Evolutionary conservation across 345 rosid species (phyloP), one percentile per base, ranked within the genome.

Genomic region (Microcos paniculata): DNA sequence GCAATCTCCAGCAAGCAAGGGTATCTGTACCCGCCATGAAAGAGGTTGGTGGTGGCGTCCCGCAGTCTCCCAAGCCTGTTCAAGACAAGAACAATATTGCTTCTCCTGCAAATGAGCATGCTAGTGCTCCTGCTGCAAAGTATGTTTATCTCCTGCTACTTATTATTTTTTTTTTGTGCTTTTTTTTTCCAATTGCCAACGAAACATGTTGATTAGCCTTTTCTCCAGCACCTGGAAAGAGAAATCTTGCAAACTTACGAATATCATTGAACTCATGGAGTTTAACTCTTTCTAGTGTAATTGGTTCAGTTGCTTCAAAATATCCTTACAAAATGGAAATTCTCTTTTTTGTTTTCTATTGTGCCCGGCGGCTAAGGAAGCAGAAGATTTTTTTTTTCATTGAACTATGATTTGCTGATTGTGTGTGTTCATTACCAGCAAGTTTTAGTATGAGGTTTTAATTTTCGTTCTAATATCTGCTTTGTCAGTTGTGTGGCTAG

Each of bases 121-220:
- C 67, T 5, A 68, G 38, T 76, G 83, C 89, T 70, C 92, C 94
- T 73, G 87, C 89, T 76, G 81, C 94, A 51, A 90, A 90, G 94
- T 90, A 83, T 76, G 85, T 68, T 73, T 8, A 40, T 70, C 23
- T 71, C 56, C 4, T 33, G 40, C 76, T 51, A 23, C 43, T 62
- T 55, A 52, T 14, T 72, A 11, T 69, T 46, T 26, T 45, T 13
- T 52, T 31, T 18, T 11, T 2, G n/a, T n/a, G n/a, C n/a, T n/a
- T 38, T 5, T 43, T 18, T 33, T 8, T 24, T 75, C 19, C 3
- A 33, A 64, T 28, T 59, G 15, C 46, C 30, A 12, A 66, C 30
- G 52, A 66, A 66, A 40, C 13, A 4, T 66, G n/a, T 62, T 14
- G n/a, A 48, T 48, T 48, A 15, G 6, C 52, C 4, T 48, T 48